Conservation (phyloP, 306 rosid species). For the Sophora flavescens region DNA sequence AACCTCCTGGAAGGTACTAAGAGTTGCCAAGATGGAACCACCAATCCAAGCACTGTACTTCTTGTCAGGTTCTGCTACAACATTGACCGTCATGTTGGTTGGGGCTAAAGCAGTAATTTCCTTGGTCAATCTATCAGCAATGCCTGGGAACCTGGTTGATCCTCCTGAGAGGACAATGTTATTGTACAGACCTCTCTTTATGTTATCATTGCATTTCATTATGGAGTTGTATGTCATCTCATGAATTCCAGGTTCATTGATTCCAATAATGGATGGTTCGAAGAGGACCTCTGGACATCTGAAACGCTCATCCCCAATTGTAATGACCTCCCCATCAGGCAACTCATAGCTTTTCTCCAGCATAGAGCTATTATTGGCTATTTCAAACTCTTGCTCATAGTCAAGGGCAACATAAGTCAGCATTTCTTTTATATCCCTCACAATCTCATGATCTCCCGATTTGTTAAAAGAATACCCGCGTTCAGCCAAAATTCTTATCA, state of each 20-base stretch:
- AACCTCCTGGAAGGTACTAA: conserved; percentile 85
- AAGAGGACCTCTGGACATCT: conserved; percentile 94
- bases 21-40: conserved; percentile 84
- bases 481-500: conserved; percentile 92
- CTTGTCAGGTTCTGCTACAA: conserved; percentile 80
- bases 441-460: conserved; percentile 97
- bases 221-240: conserved; percentile 79
- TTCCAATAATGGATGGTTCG: conserved; percentile 94
- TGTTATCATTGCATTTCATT: conserved; percentile 77
- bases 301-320: conserved; percentile 97
- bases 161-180: conserved; percentile 86
- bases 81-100: conserved; percentile 76
- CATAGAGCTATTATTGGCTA: conserved; percentile 84
- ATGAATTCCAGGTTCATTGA: conserved; percentile 92
- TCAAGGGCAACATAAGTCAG: conserved; percentile 89
- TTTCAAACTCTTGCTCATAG: conserved; percentile 86
- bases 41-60: conserved; percentile 86
- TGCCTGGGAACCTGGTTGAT: conserved; percentile 79
- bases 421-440: conserved; percentile 95
- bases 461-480: conserved; percentile 94
- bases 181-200: conserved; percentile 72
- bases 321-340: conserved; percentile 97
- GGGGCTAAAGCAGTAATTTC: conserved; percentile 78
- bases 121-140: conserved; percentile 80
- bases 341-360: conserved; percentile 98